Base-by-base conservation (phyloP, 2,329 filamentous ascomycete species). In the Sporothrix brunneoviolacea region DNA sequence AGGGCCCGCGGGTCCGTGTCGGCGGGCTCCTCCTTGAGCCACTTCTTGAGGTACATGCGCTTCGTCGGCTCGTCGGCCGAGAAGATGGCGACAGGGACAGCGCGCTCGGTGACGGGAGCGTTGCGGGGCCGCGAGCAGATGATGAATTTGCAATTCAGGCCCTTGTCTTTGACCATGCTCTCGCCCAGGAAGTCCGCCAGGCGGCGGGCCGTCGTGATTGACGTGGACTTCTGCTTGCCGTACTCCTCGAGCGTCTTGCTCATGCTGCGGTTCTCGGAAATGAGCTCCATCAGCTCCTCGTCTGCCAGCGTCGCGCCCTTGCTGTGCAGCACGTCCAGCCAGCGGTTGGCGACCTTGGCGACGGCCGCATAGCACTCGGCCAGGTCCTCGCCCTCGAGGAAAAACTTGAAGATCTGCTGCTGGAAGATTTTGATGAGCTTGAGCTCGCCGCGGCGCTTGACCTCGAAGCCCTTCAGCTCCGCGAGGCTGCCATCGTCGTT, bases 351-450 rank as follows among this genome's bases (percentile, higher is more conserved):
- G 19, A 98, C 90, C 63, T 89, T 94, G 48, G 94, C 91, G 2
- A 98, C 94, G 2, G 91, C 85, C 13, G 70, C 80, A 63, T 99
- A 99, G 16, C 90, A 96, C 64, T 97, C 91, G 3, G 83, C 74
- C 40, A 98, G 75, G 0, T 90, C 95, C 4, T 80, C 79, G 7
- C 93, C 93, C 62, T 98, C 91, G 6, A 98, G 73, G 71, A 98
- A 98, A 70, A 98, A 97, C 65, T 95, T 96, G 83, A 98, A 98
- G 58, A 98, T 95, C 63, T 98, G 93, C 54, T 93, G 89, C 67
- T 98, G 93, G 67, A 98, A 98, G 64, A 97, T 98, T 70, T 98
- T 98, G 79, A 98, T 98, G 59, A 98, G 83, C 71, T 98, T 98
- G 59, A 98, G 73, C 70, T 98, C 93, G 74, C 93, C 93, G 79